Base-by-base conservation (phyloP, 768 basidiomycete genomes). In the Coprinellus micaceus region DNA sequence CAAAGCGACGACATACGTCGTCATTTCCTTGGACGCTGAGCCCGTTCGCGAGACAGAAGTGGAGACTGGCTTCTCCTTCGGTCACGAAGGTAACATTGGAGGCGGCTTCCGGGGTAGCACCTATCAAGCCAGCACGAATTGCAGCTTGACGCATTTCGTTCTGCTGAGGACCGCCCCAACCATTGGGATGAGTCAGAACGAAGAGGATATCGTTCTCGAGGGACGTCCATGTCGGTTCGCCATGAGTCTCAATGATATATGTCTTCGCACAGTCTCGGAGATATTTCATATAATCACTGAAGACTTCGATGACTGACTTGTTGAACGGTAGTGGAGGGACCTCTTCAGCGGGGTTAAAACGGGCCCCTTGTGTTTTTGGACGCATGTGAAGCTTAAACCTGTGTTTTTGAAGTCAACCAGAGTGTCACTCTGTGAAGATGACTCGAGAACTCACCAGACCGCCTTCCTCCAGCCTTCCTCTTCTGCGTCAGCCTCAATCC, bases 91-190 rank as follows among this genome's bases (percentile, higher is more conserved):
- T 74, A 6, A 84, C 60, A 0, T 79, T 74, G 4, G 69, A 64
- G 17, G 69, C 73, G 0, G 70, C 75, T 5, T 68, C 71, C 1
- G 60, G 48, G 0, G 65, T 71, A 48, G 75, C 63, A 0, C 74
- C 63, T 6, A 85, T 66, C n/a, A 86, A 72, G 10, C 80, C 80
- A 0, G 80, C 84, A 13, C 65, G 52, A 4, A 77, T 64, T 0
- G 82, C 82, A 0, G 84, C 84, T 24, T 64, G 62, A 3, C 83
- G 76, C 70, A 86, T 81, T 58, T 75, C 68, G 9, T 65, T 66
- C 58, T 85, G 84, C 58, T 86, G 84, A 0, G 64, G 67, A 0
- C 81, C 80, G 54, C 78, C 83, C 84, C 84, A 86, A 0, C 80
- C 82, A 58, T 85, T 85, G 4, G 84, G 84, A 57, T 85, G 83